These are phyloP conservation scores for Trichophyton benhamiae DNA, from an alignment of 2,329 filamentous ascomycete genomes.

Conservation along the genomic window DNA sequence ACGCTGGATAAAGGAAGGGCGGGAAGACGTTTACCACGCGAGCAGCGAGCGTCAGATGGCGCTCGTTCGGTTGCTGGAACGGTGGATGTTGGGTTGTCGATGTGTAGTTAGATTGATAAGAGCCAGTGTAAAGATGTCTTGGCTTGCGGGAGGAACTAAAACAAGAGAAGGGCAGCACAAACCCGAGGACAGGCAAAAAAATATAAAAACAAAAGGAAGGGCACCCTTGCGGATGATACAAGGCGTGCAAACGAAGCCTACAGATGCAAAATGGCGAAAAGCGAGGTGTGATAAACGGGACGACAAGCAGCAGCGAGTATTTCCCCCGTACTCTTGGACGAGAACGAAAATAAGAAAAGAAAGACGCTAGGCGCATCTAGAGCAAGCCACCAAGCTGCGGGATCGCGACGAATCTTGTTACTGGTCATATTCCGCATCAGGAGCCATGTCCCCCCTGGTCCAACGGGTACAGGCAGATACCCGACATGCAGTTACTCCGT, in stretches of 20 bases:
- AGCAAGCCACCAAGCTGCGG: conserved; percentile 3
- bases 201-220: background rate
- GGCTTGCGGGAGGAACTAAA: background rate
- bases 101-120: background rate
- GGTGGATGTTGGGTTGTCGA: background rate
- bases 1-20: background rate
- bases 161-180: too few relatives aligned
- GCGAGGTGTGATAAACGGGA: background rate
- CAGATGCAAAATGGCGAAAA: background rate
- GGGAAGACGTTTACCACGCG: background rate
- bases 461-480: conserved; percentile 2
- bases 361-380: conserved; percentile 3
- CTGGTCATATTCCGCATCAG: conserved; percentile 1
- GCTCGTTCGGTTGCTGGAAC: background rate
- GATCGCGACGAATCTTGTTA: conserved; percentile 1
- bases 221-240: too few relatives aligned
- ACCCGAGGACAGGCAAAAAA: background rate
- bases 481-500: background rate
- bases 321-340: conserved; percentile 2
- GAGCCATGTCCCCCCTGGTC: background rate
- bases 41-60: background rate
- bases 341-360: background rate
- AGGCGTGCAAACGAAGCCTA: background rate
- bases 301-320: background rate
- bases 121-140: background rate